phyloP scores from a whole-genome alignment of 176 grass and related monocot genomes.

The Tillandsia leiboldiana region DNA sequence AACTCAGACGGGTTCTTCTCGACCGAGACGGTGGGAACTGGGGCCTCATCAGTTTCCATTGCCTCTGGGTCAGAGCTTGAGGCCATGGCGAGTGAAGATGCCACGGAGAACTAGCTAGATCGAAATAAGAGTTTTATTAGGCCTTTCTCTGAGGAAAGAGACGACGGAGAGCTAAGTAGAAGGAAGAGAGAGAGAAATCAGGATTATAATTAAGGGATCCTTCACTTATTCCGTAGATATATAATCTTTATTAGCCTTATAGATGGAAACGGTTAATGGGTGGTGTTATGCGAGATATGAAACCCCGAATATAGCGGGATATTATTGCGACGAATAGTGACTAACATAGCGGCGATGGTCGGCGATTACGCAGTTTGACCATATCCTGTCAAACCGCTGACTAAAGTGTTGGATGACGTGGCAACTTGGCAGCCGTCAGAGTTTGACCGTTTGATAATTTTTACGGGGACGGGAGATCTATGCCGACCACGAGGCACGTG shows the following conservation, averaged over 20 bases:
- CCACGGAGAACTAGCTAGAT: no score
- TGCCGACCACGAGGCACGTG: not conserved
- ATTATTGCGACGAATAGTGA: not conserved
- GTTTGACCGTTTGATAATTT: conserved; percentile 1
- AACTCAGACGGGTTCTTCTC: conserved; percentile 57
- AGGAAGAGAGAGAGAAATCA: not conserved
- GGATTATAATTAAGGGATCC: not conserved
- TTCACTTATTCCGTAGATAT: not conserved
- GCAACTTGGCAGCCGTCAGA: not conserved
- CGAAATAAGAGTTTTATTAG: no score
- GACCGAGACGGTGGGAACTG: conserved; percentile 38
- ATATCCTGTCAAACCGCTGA: not conserved
- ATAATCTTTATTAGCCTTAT: not conserved
- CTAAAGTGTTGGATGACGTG: not conserved
- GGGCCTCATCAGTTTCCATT: conserved; percentile 47
- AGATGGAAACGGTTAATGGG: not conserved
- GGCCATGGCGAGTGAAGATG: conserved; percentile 33
- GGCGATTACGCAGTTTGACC: not conserved
- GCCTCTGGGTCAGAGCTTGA: conserved; percentile 48
- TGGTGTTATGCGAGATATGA: not conserved
- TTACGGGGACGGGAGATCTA: not conserved
- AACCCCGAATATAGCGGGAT: not conserved
- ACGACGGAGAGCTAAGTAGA: no score
- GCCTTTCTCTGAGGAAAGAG: no score
- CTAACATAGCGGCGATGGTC: not conserved